Percentiles rank a stretch among this genome's conserved stretches.
Evolutionary conservation across 2,329 filamentous ascomycete genomes (phyloP).

Genomic region (Ophiostoma pallidulum): DNA sequence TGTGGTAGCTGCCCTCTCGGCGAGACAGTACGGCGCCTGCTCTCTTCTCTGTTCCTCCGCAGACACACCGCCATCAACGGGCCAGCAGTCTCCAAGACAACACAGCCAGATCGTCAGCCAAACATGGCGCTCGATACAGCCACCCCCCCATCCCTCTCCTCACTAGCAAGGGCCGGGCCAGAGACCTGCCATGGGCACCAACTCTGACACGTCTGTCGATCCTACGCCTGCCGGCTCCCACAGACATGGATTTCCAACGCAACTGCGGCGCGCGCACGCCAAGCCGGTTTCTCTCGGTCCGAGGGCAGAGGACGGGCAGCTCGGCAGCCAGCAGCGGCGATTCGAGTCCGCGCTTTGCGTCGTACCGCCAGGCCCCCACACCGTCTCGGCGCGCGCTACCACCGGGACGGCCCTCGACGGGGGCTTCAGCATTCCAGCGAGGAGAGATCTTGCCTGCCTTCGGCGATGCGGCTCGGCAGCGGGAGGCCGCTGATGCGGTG

Average conservation of each 20-base stretch:
- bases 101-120: not conserved
- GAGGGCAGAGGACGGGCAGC: not conserved
- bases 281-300: not conserved
- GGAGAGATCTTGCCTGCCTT: not conserved
- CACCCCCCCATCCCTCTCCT: no score
- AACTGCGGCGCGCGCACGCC: not conserved
- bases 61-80: not conserved
- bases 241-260: not conserved
- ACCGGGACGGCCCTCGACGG: not conserved
- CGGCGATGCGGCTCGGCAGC: not conserved
- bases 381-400: not conserved
- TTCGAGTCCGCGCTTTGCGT: not conserved
- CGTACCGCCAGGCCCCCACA: not conserved
- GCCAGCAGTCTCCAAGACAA: conserved; percentile 9
- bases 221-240: not conserved
- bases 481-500: not conserved
- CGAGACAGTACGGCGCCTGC: no score
- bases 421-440: not conserved
- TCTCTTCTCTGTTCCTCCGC: not conserved
- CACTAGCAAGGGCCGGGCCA: no score
- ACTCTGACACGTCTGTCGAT: no score
- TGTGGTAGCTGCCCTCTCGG: no score
- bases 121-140: not conserved
- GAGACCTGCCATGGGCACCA: not conserved
- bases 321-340: conserved; percentile 3